Evolutionary conservation across 208 protist genomes (phyloP), one percentile per base, ranked within the genome.

Genomic region (Leptomonas seymouri): DNA sequence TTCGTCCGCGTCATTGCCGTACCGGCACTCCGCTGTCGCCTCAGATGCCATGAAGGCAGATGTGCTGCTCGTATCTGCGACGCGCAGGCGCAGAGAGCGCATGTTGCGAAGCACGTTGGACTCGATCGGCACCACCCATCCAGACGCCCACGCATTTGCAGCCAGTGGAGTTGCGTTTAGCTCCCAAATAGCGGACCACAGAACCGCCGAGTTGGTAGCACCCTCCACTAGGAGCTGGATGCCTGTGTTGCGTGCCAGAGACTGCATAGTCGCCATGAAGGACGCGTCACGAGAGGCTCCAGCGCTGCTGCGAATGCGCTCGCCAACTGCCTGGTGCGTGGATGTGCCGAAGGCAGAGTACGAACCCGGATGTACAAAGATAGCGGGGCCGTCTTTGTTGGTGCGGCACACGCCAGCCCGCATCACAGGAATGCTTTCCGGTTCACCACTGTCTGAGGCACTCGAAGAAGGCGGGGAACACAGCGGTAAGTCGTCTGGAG

Each of bases 351-450:
- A 76, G 16, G 53, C 55, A 3, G 48, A 23, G 55, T 71, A 76
- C 3, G 21, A 2, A 11, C 23, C 20, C 8, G 71, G 55, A 3
- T 66, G 53, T 1, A 70, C 63, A 39, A 59, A 70, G 28, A 76
- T 48, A n/a, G 61, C 71, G 27, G 55, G 41, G 16, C 39, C 27
- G n/a, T 34, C 54, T 42, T 21, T 39, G 23, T 25, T 21, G 14
- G 36, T 61, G 45, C 61, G 63, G 30, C 71, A 76, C 63, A 76
- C 71, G 14, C 62, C 71, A 4, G 41, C 56, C 12, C 60, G 63
- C 28, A 75, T 53, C 27, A 48, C 39, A 46, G 42, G 12, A 36
- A 14, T 30, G 42, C n/a, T 39, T 12, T 41, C 23, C 21, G 14
- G 7, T 34, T 46, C n/a, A 5, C 42, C 15, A 16, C 21, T 1